Evolutionary conservation across 164 flowering plant genomes (phyloP).

Genomic region (Piper longum): DNA sequence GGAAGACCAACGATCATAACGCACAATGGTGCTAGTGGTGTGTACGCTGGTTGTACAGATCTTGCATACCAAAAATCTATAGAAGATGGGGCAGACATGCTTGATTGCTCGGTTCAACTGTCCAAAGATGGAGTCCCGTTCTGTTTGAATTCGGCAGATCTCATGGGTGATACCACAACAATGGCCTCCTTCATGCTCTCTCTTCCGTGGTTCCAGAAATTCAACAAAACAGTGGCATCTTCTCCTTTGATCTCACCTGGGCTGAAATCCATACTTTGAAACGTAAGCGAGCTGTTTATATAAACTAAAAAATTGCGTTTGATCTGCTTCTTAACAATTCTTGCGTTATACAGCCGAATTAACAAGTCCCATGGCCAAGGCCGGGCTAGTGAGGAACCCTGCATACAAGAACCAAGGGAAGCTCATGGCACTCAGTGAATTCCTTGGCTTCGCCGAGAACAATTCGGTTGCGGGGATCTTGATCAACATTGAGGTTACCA

Average conservation of each 20-base stretch:
- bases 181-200: constrained; percentile 38
- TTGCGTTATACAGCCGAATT: constrained; percentile 42
- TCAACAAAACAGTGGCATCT: constrained; percentile 49
- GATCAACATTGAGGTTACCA: constrained; percentile 9
- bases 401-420: constrained; percentile 10
- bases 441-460: constrained; percentile 10
- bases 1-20: constrained; percentile 48
- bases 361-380: constrained; percentile 15
- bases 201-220: constrained; percentile 43
- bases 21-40: constrained; percentile 90
- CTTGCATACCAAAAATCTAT: constrained; percentile 79
- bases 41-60: constrained; percentile 66
- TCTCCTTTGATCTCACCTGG: constrained; percentile 83
- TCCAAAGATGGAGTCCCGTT: constrained; percentile 76
- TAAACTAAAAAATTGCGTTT: too few species aligned
- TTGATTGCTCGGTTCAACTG: constrained; percentile 89
- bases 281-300: constrained; percentile 30
- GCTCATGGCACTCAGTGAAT: constrained; percentile 9
- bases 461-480: constrained; percentile 6
- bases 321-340: not conserved
- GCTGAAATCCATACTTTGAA: constrained; percentile 56
- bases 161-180: constrained; percentile 41
- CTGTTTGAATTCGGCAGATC: constrained; percentile 55
- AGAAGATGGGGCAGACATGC: constrained; percentile 75
- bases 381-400: constrained; percentile 23